Percentiles rank a stretch among this genome's conserved stretches.
Evolutionary conservation across 2,329 filamentous ascomycete genomes (phyloP).

Genomic region (Fusarium mexicanum): DNA sequence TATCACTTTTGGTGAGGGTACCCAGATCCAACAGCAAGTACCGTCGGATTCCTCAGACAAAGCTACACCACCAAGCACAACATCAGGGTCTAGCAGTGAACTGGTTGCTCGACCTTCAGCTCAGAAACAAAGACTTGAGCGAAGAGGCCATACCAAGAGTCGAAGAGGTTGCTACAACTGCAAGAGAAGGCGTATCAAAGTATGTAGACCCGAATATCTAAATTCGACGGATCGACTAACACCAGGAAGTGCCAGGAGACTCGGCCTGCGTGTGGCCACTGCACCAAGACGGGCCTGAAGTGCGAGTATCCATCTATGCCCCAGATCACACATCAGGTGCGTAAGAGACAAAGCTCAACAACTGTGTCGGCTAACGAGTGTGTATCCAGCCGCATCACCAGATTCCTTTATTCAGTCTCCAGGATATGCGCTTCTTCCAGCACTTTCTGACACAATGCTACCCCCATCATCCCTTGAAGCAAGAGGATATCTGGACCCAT

Average conservation of each 20-base stretch:
- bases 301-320: slow-evolving; percentile 69
- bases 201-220: slow-evolving; percentile 32
- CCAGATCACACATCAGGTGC: slow-evolving; percentile 61
- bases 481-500: slow-evolving; percentile 73
- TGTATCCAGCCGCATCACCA: slow-evolving; percentile 61
- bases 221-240: slow-evolving; percentile 11
- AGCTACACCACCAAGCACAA: slow-evolving; percentile 45
- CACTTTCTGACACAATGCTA: slow-evolving; percentile 71
- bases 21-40: slow-evolving; percentile 20
- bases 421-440: slow-evolving; percentile 76
- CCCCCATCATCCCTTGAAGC: slow-evolving; percentile 71
- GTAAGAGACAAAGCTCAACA: too few species aligned
- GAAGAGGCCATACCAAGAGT: slow-evolving; percentile 73
- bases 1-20: slow-evolving; percentile 34
- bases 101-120: slow-evolving; percentile 22
- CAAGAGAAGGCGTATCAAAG: slow-evolving; percentile 73
- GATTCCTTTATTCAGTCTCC: slow-evolving; percentile 67
- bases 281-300: slow-evolving; percentile 67
- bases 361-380: background rate
- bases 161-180: slow-evolving; percentile 74
- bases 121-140: slow-evolving; percentile 55
- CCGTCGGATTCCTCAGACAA: slow-evolving; percentile 47
- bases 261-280: slow-evolving; percentile 71
- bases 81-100: slow-evolving; percentile 34
- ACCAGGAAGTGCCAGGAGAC: slow-evolving; percentile 69